These are phyloP conservation scores for Claviceps sp. DNA, from an alignment of 2,329 filamentous ascomycete genomes.

Conservation along the genomic window DNA sequence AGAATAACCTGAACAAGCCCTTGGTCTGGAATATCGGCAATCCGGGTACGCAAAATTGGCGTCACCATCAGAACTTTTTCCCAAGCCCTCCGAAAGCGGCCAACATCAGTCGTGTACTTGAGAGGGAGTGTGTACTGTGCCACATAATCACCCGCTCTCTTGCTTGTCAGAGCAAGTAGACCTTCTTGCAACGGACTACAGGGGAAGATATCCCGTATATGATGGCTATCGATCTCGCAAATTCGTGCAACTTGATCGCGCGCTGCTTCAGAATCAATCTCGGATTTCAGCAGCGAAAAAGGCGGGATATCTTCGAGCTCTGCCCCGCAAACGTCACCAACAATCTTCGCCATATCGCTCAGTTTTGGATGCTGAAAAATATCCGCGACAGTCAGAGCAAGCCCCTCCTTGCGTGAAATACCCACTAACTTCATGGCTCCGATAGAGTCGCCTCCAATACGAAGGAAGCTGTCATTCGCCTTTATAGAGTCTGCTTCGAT, in stretches of 20 bases:
- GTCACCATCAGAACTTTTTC: conserved; percentile 2
- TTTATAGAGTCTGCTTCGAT: conserved; percentile 6
- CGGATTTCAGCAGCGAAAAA: background rate
- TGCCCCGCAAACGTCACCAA: background rate
- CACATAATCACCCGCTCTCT: conserved; percentile 5
- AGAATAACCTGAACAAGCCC: conserved; percentile 29
- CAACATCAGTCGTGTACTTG: background rate
- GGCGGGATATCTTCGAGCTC: background rate
- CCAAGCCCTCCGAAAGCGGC: conserved; percentile 4
- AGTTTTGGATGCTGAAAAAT: conserved; percentile 4
- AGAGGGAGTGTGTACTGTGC: conserved; percentile 3
- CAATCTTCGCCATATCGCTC: background rate
- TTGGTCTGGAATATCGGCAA: conserved; percentile 7
- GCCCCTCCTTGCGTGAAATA: background rate
- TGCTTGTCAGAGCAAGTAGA: conserved; percentile 5
- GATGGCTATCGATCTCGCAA: background rate
- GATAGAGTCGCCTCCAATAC: conserved; percentile 23
- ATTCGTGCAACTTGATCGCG: background rate
- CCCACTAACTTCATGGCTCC: conserved; percentile 7
- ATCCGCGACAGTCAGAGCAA: conserved; percentile 10
- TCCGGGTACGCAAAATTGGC: conserved; percentile 5
- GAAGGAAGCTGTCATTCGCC: conserved; percentile 7
- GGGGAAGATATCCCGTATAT: conserved; percentile 6
- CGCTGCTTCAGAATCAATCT: background rate
- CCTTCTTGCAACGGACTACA: conserved; percentile 8